These are phyloP conservation scores for Cutaneotrichosporon cavernicola DNA, from an alignment of 1,284 basidiomycete species.

Conservation along the genomic window DNA sequence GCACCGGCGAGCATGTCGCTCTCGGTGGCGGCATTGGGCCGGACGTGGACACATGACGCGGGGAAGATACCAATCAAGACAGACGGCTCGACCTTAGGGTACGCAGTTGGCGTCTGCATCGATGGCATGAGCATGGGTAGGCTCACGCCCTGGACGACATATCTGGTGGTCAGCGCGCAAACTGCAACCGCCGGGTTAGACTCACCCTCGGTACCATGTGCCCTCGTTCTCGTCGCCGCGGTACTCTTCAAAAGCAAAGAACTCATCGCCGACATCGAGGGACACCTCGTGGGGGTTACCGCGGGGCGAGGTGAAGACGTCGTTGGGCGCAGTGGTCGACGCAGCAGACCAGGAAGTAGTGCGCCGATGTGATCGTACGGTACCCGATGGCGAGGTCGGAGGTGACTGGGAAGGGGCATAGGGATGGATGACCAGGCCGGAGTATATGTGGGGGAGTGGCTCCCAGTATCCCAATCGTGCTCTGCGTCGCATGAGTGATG, in stretches of 20 bases:
- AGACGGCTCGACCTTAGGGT: conserved; percentile 59
- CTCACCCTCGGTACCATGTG: conserved; percentile 52
- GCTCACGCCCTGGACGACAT: conserved; percentile 79
- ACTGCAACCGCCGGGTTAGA: conserved; percentile 3
- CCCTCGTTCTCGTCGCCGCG: conserved; percentile 65
- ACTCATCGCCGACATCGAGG: conserved; percentile 78
- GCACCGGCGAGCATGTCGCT: conserved; percentile 75
- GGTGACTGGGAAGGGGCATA: conserved; percentile 39
- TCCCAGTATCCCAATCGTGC: conserved; percentile 39
- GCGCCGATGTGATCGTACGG: conserved; percentile 17
- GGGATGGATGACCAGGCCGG: conserved; percentile 46
- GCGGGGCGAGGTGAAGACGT: conserved; percentile 23
- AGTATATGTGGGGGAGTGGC: conserved; percentile 48
- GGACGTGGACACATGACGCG: conserved; percentile 81
- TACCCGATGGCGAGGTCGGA: conserved; percentile 23
- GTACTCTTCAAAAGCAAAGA: conserved; percentile 93
- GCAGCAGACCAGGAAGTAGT: conserved; percentile 39
- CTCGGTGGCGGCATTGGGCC: conserved; percentile 84
- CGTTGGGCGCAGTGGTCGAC: conserved; percentile 14
- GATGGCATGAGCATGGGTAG: conserved; percentile 59
- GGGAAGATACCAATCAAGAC: conserved; percentile 97
- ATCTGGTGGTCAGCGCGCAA: conserved; percentile 56
- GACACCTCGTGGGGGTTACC: conserved; percentile 49
- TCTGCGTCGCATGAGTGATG: conserved; percentile 16
- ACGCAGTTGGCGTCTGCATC: conserved; percentile 17